Evolutionary conservation across 306 rosid species (phyloP).

Genomic region (Sophora flavescens): DNA sequence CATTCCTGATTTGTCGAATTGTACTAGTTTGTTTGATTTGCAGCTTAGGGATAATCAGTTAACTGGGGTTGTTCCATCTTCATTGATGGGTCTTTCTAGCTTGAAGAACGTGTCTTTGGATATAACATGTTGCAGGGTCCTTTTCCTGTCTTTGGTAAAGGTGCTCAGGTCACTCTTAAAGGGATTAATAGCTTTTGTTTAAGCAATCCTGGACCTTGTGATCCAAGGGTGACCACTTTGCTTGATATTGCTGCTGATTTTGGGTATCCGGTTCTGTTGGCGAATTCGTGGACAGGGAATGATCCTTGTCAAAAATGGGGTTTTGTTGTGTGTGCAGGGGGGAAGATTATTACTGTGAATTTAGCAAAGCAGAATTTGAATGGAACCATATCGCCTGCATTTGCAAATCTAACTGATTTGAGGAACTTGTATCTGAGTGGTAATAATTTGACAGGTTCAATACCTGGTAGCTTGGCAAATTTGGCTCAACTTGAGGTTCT

Average conservation of each 20-base stretch:
- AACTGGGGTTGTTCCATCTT: slow-evolving; percentile 67
- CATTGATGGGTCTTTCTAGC: slow-evolving; percentile 51
- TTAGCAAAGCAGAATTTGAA: slow-evolving; percentile 49
- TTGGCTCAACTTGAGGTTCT: slow-evolving; percentile 62
- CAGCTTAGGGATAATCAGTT: slow-evolving; percentile 76
- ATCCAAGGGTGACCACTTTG: slow-evolving; percentile 57
- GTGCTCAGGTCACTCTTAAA: slow-evolving; percentile 39
- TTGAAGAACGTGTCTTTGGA: slow-evolving; percentile 62
- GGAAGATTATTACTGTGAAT: slow-evolving; percentile 55
- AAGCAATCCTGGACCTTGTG: slow-evolving; percentile 55
- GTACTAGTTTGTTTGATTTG: slow-evolving; percentile 59
- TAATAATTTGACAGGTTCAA: slow-evolving; percentile 65
- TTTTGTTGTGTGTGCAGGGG: slow-evolving; percentile 52
- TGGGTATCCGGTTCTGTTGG: slow-evolving; percentile 56
- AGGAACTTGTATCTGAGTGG: slow-evolving; percentile 52
- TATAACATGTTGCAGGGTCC: slow-evolving; percentile 76
- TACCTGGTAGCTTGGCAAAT: slow-evolving; percentile 55
- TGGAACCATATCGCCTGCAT: slow-evolving; percentile 77
- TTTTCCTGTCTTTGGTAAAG: slow-evolving; percentile 52
- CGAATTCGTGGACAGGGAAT: slow-evolving; percentile 59
- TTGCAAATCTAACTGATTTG: slow-evolving; percentile 65
- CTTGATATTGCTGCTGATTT: slow-evolving; percentile 62
- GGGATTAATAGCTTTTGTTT: slow-evolving; percentile 68
- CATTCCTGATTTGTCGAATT: slow-evolving; percentile 70
- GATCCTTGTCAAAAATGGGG: slow-evolving; percentile 60